These are phyloP conservation scores for Blastomyces gilchristii DNA, from an alignment of 2,329 filamentous ascomycete species.

Conservation along the genomic window DNA sequence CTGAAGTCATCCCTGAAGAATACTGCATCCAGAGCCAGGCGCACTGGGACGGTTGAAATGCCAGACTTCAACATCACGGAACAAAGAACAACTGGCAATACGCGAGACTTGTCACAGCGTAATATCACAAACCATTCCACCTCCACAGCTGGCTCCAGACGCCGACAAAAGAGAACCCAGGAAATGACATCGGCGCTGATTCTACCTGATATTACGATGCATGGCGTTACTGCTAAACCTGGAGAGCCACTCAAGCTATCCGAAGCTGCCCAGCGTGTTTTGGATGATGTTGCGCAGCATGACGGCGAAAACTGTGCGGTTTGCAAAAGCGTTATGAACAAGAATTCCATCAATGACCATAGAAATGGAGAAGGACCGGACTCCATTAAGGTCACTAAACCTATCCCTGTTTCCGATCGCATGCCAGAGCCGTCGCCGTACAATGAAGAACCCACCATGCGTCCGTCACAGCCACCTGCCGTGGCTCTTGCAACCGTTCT, in stretches of 20 bases:
- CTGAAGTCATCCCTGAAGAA: slow-evolving; percentile 49
- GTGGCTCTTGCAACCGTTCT: slow-evolving; percentile 71
- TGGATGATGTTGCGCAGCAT: slow-evolving; percentile 38
- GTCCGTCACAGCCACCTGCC: slow-evolving; percentile 56
- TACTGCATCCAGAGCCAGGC: slow-evolving; percentile 28
- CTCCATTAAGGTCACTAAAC: slow-evolving; percentile 38
- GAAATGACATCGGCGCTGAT: slow-evolving; percentile 57
- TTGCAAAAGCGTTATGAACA: slow-evolving; percentile 38
- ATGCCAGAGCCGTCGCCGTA: slow-evolving; percentile 26
- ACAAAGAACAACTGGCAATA: background rate
- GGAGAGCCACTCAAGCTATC: slow-evolving; percentile 28
- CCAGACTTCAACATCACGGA: background rate
- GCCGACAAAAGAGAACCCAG: slow-evolving; percentile 35
- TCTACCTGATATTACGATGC: slow-evolving; percentile 52
- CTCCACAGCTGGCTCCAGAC: slow-evolving; percentile 33
- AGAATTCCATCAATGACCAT: slow-evolving; percentile 28
- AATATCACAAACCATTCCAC: background rate
- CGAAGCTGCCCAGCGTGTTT: slow-evolving; percentile 31
- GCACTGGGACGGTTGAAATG: slow-evolving; percentile 26
- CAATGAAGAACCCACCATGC: slow-evolving; percentile 49
- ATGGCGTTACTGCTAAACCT: slow-evolving; percentile 20
- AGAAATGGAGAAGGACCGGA: slow-evolving; percentile 18
- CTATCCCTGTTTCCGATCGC: slow-evolving; percentile 42
- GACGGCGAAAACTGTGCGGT: slow-evolving; percentile 47
- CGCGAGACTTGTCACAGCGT: background rate